Evolutionary conservation across 495 filamentous ascomycete species (phyloP).

Genomic region (Articulospora tetracladia): DNA sequence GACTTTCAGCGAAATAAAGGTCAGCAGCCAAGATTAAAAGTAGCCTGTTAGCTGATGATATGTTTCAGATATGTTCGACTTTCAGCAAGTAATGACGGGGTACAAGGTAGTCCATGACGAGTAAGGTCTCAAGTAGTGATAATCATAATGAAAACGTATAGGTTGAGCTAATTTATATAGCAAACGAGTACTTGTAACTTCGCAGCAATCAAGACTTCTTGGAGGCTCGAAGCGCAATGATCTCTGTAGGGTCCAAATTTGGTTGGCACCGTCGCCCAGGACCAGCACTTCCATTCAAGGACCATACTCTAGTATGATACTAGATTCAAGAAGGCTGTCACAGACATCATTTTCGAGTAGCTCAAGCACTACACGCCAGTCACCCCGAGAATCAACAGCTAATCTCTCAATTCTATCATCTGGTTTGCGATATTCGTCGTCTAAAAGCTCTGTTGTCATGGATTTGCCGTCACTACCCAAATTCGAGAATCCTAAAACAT

Average conservation of each 20-base stretch:
- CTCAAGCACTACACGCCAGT: neutral
- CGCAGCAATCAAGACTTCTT: slow-evolving; percentile 7
- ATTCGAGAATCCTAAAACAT: neutral
- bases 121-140: neutral
- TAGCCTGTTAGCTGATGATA: neutral
- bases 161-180: neutral
- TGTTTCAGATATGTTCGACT: slow-evolving; percentile 8
- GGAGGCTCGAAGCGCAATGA: slow-evolving; percentile 5
- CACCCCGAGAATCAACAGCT: neutral
- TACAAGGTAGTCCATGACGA: slow-evolving; percentile 11
- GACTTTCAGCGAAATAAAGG: slow-evolving; percentile 7
- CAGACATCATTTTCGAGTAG: neutral
- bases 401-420: slow-evolving; percentile 2
- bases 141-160: neutral
- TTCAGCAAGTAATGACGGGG: slow-evolving; percentile 8
- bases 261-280: slow-evolving; percentile 1
- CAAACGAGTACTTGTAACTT: slow-evolving; percentile 5
- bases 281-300: neutral
- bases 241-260: slow-evolving; percentile 8
- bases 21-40: neutral
- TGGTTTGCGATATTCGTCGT: neutral
- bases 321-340: neutral
- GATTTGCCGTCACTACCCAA: neutral
- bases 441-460: slow-evolving; percentile 3
- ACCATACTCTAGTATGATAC: neutral